These are phyloP conservation scores for Cyberlindnera japonica DNA, from an alignment of 805 yeast genomes.

Conservation along the genomic window DNA sequence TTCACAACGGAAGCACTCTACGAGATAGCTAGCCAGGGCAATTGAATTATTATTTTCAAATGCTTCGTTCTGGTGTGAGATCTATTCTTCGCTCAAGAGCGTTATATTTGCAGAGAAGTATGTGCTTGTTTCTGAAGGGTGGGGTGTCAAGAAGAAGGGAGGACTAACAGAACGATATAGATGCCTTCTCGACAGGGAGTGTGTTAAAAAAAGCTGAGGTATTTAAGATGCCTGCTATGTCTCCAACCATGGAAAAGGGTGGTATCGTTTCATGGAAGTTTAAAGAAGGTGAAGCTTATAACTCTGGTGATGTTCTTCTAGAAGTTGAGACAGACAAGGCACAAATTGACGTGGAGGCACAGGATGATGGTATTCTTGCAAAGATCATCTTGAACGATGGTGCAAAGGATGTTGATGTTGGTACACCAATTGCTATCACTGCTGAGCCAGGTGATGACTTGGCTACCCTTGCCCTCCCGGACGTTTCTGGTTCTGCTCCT, in stretches of 20 bases:
- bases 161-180: conserved; percentile 4
- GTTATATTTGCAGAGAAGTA: background rate
- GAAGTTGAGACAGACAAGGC: conserved; percentile 90
- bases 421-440: conserved; percentile 81
- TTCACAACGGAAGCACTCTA: background rate
- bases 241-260: conserved; percentile 97
- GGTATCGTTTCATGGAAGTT: conserved; percentile 88
- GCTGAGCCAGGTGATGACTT: conserved; percentile 90
- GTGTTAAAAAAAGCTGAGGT: conserved; percentile 31
- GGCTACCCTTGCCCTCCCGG: conserved; percentile 56
- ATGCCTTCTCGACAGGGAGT: conserved; percentile 26
- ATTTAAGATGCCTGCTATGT: conserved; percentile 97
- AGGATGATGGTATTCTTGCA: conserved; percentile 87
- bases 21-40: background rate
- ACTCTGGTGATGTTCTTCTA: conserved; percentile 76
- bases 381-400: conserved; percentile 70
- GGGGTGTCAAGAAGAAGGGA: no score
- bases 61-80: background rate
- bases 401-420: conserved; percentile 75
- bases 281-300: conserved; percentile 68
- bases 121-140: background rate
- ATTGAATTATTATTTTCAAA: background rate
- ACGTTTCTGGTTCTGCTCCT: conserved; percentile 22
- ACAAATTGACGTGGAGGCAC: conserved; percentile 80
- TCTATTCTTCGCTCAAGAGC: background rate